Evolutionary conservation across 2,329 filamentous ascomycete species (phyloP), one percentile per base, ranked within the genome.

Genomic region (Sporothrix humicola): DNA sequence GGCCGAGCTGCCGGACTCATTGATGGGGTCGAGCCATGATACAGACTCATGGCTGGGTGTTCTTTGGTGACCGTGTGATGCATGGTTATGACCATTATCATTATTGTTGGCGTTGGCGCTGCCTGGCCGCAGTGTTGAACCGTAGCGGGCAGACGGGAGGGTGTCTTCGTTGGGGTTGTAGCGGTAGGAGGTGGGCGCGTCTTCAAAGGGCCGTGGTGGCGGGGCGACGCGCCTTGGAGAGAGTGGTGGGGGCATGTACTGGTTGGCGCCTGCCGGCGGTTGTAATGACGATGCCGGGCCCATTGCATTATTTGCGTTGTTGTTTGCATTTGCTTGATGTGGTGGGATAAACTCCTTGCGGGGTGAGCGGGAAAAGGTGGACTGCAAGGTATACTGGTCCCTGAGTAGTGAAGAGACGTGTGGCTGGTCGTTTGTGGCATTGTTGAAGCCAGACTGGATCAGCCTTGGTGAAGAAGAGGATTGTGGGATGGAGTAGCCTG

Each of bases 21-120:
- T 93, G 73, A 97, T 96, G 0, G 94, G 95, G 79, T 97, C 93
- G n/a, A 97, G 83, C 95, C 95, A 97, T 0, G 94, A 97, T 71
- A 92, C 94, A 4, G 93, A 93, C 79, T 94, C 93, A 75, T 92
- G 91, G 79, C 93, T 95, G 12, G 88, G 86, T 31, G 89, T 90
- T 74, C 89, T 83, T 26, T 81, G 81, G 77, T 90, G 88, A 20
- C 73, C 63, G 15, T 58, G 56, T 8, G 50, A 6, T 13, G 23
- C 42, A 37, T 37, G n/a, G 6, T 12, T 56, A 26, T 63, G 50
- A 8, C 20, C 48, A 10, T 46, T 20, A 23, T 6, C 61, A 17
- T 52, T 61, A 26, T 26, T 17, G 44, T 37, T 44, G 12, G 26
- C 37, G 37, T 50, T 44, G 15, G 54, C 54, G n/a, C 70, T 66